Evolutionary conservation across 768 basidiomycete genomes (phyloP).

Genomic region (Tylopilus plumbeoviolaceoides): DNA sequence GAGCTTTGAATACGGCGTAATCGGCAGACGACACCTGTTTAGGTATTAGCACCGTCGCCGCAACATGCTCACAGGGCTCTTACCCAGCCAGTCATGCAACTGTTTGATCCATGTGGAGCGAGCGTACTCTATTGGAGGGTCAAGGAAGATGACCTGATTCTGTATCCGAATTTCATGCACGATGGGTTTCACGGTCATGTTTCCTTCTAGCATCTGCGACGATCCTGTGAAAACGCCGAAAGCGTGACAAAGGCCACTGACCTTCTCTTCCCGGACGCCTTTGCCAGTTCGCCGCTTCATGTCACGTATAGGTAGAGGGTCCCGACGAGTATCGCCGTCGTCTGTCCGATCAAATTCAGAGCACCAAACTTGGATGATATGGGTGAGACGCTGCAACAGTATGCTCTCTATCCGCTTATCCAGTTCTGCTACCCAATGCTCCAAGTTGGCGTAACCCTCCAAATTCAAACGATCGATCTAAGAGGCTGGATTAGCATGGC

Average conservation of each 20-base stretch:
- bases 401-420: slow-evolving; percentile 81
- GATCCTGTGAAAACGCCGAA: not conserved
- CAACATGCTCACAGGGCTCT: slow-evolving; percentile 6
- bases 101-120: slow-evolving; percentile 86
- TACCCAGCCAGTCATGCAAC: slow-evolving; percentile 86
- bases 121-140: slow-evolving; percentile 95
- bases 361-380: slow-evolving; percentile 86
- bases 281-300: slow-evolving; percentile 68
- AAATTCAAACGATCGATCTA: slow-evolving; percentile 93
- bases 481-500: not conserved
- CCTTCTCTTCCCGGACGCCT: slow-evolving; percentile 76
- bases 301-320: slow-evolving; percentile 48
- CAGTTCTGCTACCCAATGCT: slow-evolving; percentile 84
- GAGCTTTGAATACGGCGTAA: slow-evolving; percentile 89
- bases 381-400: slow-evolving; percentile 66
- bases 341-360: slow-evolving; percentile 77
- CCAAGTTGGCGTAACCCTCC: slow-evolving; percentile 93
- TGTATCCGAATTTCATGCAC: slow-evolving; percentile 97
- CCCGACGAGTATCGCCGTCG: slow-evolving; percentile 60
- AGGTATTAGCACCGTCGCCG: not conserved
- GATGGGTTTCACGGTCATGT: slow-evolving; percentile 78
- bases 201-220: slow-evolving; percentile 61
- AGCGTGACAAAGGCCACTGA: slow-evolving; percentile 21
- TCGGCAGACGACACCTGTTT: too few relatives aligned
- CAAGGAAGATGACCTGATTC: slow-evolving; percentile 97